A percentile compares a stretch with the other conserved stretches of the same genome.
Evolutionary conservation across 2,329 filamentous ascomycete genomes (phyloP).

Genomic region (Hysterium pulicare): DNA sequence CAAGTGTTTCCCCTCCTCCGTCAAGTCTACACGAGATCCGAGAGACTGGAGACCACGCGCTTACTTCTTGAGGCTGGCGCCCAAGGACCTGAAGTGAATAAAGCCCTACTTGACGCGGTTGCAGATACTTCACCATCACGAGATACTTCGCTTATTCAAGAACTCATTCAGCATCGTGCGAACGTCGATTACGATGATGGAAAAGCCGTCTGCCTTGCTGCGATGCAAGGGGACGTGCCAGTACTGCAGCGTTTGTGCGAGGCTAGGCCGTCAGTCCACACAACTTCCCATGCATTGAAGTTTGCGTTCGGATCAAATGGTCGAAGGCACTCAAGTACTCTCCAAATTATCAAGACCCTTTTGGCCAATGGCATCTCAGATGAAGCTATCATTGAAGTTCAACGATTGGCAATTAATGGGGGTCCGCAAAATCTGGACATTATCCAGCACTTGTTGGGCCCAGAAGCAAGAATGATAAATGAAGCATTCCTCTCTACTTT

Average conservation of each 20-base stretch:
- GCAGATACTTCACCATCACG: conserved; percentile 21
- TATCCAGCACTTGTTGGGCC: conserved; percentile 23
- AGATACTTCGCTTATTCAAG: conserved; percentile 23
- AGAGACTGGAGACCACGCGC: conserved; percentile 19
- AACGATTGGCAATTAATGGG: conserved; percentile 26
- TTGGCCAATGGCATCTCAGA: conserved; percentile 23
- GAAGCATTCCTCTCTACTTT: conserved; percentile 26
- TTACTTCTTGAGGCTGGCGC: conserved; percentile 27
- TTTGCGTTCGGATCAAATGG: conserved; percentile 25
- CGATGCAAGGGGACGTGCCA: conserved; percentile 24
- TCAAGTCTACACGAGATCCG: conserved; percentile 16
- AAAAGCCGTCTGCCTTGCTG: conserved; percentile 23
- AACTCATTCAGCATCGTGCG: conserved; percentile 23
- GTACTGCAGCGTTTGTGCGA: conserved; percentile 25
- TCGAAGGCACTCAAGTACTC: conserved; percentile 17
- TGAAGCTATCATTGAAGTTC: conserved; percentile 15
- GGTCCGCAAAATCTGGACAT: conserved; percentile 31
- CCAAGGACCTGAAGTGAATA: conserved; percentile 24
- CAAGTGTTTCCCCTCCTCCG: conserved; percentile 20
- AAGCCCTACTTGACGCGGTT: conserved; percentile 26
- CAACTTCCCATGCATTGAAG: conserved; percentile 25
- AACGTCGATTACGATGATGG: conserved; percentile 23
- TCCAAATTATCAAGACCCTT: conserved; percentile 26
- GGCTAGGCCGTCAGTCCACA: conserved; percentile 14
- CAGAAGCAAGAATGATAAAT: conserved; percentile 19